Percentiles rank a stretch among this genome's conserved stretches.
Conservation (phyloP, 1,139 yeast genomes). For the Yamadazyma pseudoaaseri region DNA sequence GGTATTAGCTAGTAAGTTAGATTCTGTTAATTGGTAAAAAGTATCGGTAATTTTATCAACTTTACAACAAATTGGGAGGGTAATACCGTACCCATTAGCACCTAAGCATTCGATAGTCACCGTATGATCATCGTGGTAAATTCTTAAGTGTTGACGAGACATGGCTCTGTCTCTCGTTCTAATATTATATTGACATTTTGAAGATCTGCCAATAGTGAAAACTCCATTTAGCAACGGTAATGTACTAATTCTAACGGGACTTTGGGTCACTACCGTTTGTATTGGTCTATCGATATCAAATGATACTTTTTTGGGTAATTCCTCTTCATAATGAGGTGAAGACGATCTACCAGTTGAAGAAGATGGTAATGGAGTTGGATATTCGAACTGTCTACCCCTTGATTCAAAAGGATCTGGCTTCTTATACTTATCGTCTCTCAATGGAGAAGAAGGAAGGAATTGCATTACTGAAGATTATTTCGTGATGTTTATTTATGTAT, state of each 20-base stretch:
- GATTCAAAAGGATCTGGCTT: conserved; percentile 22
- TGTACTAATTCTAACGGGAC: conserved; percentile 28
- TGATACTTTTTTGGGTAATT: conserved; percentile 12
- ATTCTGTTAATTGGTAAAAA: conserved; percentile 26
- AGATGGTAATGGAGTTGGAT: conserved; percentile 59
- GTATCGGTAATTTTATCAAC: conserved; percentile 31
- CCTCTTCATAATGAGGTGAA: conserved; percentile 26
- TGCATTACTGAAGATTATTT: conserved; percentile 19
- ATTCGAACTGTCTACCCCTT: conserved; percentile 10
- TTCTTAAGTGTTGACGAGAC: conserved; percentile 63
- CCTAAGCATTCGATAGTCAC: conserved; percentile 59
- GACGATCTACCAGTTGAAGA: conserved; percentile 50
- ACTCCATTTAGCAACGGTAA: conserved; percentile 31
- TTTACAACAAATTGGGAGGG: conserved; percentile 51
- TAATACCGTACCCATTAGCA: conserved; percentile 65
- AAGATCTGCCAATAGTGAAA: conserved; percentile 60
- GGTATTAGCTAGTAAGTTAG: conserved; percentile 12
- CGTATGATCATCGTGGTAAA: conserved; percentile 19
- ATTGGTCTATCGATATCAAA: conserved; percentile 15
- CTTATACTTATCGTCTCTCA: conserved; percentile 27
- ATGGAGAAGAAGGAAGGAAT: conserved; percentile 69
- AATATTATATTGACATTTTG: conserved; percentile 59
- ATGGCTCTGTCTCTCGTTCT: conserved; percentile 56
- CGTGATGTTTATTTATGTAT: neutral
- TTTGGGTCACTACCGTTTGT: conserved; percentile 1